Conservation (phyloP, 192 early-diverging fungal genomes). For the Rhizophagus prolifer region DNA sequence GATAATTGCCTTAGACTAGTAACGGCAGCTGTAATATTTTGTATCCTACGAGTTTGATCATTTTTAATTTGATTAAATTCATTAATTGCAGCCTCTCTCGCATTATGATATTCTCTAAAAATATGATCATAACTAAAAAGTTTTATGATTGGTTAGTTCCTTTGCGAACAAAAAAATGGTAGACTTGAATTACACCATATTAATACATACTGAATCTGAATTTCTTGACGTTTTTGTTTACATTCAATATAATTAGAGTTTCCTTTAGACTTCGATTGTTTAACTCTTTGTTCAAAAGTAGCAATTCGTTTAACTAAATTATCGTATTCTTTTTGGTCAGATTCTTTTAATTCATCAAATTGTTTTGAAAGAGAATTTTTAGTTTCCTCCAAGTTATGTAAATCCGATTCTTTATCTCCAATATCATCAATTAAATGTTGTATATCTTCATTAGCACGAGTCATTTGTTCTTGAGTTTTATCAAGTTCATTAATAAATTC, state of each 20-base stretch:
- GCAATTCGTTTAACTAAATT: not conserved
- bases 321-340: constrained; percentile 3
- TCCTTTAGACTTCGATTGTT: not conserved
- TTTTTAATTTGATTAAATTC: constrained; percentile 12
- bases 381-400: constrained; percentile 6
- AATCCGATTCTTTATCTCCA: constrained; percentile 4
- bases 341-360: not conserved
- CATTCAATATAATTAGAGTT: constrained; percentile 2
- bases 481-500: constrained; percentile 11
- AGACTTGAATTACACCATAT: not conserved
- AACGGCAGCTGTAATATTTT: not conserved
- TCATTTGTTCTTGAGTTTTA: constrained; percentile 14
- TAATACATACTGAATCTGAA: constrained; percentile 12
- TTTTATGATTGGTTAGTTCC: too few relatives aligned
- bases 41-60: not conserved
- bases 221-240: constrained; percentile 18
- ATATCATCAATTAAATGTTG: constrained; percentile 1
- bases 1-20: not conserved
- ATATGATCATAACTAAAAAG: constrained; percentile 7
- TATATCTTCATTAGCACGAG: constrained; percentile 3
- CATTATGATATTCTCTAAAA: not conserved
- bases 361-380: constrained; percentile 8
- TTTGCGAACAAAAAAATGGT: not conserved
- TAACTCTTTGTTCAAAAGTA: not conserved
- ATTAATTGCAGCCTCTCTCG: not conserved